A percentile compares a stretch with the other conserved stretches of the same genome.
These are phyloP conservation scores for Colletotrichum tropicicola DNA, from an alignment of 2,329 filamentous ascomycete genomes.

Conservation along the genomic window DNA sequence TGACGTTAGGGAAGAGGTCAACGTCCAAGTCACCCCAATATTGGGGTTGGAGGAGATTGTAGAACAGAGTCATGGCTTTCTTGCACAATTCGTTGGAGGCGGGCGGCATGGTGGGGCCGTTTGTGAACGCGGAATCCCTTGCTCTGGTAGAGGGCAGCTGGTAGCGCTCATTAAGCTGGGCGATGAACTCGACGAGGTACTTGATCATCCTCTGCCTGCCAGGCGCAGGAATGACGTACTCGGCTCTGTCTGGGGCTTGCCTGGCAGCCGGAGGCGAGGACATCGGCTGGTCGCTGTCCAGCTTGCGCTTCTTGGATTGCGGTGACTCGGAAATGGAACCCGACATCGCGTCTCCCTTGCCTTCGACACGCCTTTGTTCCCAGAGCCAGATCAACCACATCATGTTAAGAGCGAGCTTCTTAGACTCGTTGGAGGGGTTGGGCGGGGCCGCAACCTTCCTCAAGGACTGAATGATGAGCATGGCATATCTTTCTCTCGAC, in stretches of 20 bases:
- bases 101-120: slow-evolving; percentile 57
- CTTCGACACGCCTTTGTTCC: slow-evolving; percentile 84
- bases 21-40: slow-evolving; percentile 94
- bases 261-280: slow-evolving; percentile 63
- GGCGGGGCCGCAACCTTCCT: slow-evolving; percentile 86
- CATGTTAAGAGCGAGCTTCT: slow-evolving; percentile 89
- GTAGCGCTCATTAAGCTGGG: slow-evolving; percentile 86
- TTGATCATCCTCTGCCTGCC: slow-evolving; percentile 87
- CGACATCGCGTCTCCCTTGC: slow-evolving; percentile 51
- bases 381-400: slow-evolving; percentile 92
- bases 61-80: slow-evolving; percentile 83
- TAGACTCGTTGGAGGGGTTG: slow-evolving; percentile 88
- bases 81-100: slow-evolving; percentile 81
- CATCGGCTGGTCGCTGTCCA: slow-evolving; percentile 69
- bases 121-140: slow-evolving; percentile 58
- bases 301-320: slow-evolving; percentile 76
- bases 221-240: slow-evolving; percentile 73
- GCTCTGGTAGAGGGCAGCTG: slow-evolving; percentile 76
- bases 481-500: slow-evolving; percentile 88
- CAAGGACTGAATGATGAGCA: slow-evolving; percentile 87
- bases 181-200: slow-evolving; percentile 95
- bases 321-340: slow-evolving; percentile 73
- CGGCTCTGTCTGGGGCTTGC: slow-evolving; percentile 61
- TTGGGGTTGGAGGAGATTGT: slow-evolving; percentile 84
- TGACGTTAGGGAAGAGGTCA: slow-evolving; percentile 90